A percentile compares a stretch with the other conserved stretches of the same genome.
Conservation (phyloP, 2,329 filamentous ascomycete species). For the Cladosporium sp. region DNA sequence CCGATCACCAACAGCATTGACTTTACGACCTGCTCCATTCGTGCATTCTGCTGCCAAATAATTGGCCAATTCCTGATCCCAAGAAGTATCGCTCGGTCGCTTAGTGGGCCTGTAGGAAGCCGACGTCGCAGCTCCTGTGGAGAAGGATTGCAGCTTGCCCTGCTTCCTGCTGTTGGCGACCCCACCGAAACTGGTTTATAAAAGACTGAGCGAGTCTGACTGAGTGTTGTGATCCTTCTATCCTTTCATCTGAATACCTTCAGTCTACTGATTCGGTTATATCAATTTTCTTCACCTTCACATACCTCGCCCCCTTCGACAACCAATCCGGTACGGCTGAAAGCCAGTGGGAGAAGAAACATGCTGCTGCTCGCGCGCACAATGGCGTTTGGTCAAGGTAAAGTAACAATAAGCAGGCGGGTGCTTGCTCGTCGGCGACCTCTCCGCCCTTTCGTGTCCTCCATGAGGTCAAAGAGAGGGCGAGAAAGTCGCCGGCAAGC, state of each 20-base stretch:
- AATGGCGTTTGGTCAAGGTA: constrained; percentile 43
- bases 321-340: constrained; percentile 5
- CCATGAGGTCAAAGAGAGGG: not conserved
- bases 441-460: constrained; percentile 17
- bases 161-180: not conserved
- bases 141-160: constrained; percentile 11
- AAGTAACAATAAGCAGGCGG: constrained; percentile 46
- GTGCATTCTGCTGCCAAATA: not conserved
- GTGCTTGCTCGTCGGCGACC: constrained; percentile 36
- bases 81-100: not conserved
- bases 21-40: not conserved
- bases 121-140: constrained; percentile 14
- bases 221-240: not conserved
- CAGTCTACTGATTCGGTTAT: not conserved
- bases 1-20: constrained; percentile 1
- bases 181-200: not conserved
- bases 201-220: not conserved
- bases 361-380: constrained; percentile 9
- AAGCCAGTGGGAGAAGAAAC: constrained; percentile 6
- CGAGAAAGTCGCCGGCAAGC: constrained; percentile 26
- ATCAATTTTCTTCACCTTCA: not conserved
- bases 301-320: not conserved
- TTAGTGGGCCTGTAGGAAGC: constrained; percentile 10
- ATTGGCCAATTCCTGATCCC: not conserved
- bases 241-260: constrained; percentile 2